These are phyloP conservation scores for Penicillium freii DNA, from an alignment of 2,329 filamentous ascomycete genomes.

Conservation along the genomic window DNA sequence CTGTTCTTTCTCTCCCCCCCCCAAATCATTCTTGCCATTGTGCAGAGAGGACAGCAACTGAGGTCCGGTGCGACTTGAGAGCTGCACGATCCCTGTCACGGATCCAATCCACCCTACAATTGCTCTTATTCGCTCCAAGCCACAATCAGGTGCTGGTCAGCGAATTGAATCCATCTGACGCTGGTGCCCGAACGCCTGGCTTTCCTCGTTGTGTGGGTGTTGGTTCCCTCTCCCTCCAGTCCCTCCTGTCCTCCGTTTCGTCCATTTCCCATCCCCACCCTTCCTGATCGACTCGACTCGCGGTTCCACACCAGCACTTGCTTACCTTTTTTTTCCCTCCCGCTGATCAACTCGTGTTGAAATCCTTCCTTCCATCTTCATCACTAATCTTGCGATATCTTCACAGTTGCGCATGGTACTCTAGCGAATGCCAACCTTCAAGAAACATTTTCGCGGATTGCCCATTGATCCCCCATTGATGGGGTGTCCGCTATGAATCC, in stretches of 20 bases:
- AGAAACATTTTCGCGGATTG: constrained; percentile 31
- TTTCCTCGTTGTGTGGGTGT: constrained; percentile 19
- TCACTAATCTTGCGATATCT: constrained; percentile 2
- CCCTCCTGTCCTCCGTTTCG: constrained; percentile 22
- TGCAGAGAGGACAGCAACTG: constrained; percentile 14
- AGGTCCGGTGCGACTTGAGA: constrained; percentile 26
- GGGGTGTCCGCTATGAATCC: constrained; percentile 46
- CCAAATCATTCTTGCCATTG: background rate
- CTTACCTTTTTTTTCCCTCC: constrained; percentile 16
- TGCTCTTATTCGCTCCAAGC: constrained; percentile 29
- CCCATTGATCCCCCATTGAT: constrained; percentile 39
- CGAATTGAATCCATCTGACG: constrained; percentile 31
- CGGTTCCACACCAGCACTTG: constrained; percentile 24
- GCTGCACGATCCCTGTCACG: constrained; percentile 36
- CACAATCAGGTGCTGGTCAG: constrained; percentile 29
- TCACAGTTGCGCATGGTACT: constrained; percentile 1
- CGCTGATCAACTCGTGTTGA: constrained; percentile 12
- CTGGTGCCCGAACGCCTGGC: constrained; percentile 40
- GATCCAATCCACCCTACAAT: constrained; percentile 28
- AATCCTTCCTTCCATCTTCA: background rate
- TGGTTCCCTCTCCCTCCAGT: constrained; percentile 8
- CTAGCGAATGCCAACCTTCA: constrained; percentile 40
- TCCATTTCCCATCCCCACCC: constrained; percentile 26
- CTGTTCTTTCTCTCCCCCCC: constrained; percentile 8
- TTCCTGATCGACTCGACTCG: constrained; percentile 27